These are phyloP conservation scores for Monilinia vaccinii-corymbosi DNA, from an alignment of 2,329 filamentous ascomycete species.

Conservation along the genomic window DNA sequence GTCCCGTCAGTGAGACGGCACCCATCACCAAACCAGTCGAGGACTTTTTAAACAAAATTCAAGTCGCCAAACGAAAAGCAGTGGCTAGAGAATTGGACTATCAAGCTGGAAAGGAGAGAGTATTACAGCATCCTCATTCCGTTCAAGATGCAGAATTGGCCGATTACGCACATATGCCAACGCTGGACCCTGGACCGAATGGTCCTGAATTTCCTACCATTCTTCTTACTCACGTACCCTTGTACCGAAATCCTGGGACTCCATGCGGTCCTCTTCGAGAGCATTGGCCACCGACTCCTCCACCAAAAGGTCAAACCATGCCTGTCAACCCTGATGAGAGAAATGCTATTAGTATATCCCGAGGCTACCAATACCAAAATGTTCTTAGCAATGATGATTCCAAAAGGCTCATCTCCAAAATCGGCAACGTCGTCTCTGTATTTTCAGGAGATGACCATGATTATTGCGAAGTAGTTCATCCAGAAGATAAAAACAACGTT, in stretches of 20 bases:
- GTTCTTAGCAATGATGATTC: conserved; percentile 74
- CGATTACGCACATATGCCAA: conserved; percentile 32
- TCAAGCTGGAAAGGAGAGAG: conserved; percentile 49
- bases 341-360: conserved; percentile 68
- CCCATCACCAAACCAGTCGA: conserved; percentile 69
- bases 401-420: conserved; percentile 60
- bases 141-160: conserved; percentile 42
- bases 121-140: conserved; percentile 46
- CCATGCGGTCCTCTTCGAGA: conserved; percentile 84
- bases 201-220: conserved; percentile 69
- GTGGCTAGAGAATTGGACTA: conserved; percentile 59
- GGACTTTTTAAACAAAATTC: conserved; percentile 64
- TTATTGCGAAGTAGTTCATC: conserved; percentile 85
- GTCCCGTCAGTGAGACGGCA: conserved; percentile 34
- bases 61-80: conserved; percentile 55
- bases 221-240: conserved; percentile 80
- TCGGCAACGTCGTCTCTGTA: conserved; percentile 75
- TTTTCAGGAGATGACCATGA: conserved; percentile 98
- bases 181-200: conserved; percentile 35
- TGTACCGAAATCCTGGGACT: conserved; percentile 73
- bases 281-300: conserved; percentile 63
- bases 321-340: conserved; percentile 53
- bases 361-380: conserved; percentile 95
- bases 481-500: conserved; percentile 46
- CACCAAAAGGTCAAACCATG: conserved; percentile 46